These are phyloP conservation scores for Pythium phragmiticola DNA, from an alignment of 352 stramenopile species.

Conservation along the genomic window DNA sequence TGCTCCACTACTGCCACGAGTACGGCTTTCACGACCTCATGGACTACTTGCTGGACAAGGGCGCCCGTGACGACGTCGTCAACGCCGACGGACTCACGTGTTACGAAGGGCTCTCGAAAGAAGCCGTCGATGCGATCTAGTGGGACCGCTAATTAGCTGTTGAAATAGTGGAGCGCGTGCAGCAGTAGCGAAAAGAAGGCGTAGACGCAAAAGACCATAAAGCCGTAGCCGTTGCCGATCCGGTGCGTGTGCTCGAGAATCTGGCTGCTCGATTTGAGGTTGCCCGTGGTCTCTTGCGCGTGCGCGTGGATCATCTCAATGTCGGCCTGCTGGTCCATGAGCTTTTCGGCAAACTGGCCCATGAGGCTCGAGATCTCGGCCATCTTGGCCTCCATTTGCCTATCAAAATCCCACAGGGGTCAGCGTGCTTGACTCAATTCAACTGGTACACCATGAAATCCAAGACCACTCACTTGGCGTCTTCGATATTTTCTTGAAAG, in stretches of 20 bases:
- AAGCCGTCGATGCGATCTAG: slow-evolving; percentile 77
- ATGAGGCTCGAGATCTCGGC: slow-evolving; percentile 83
- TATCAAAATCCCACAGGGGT: slow-evolving; percentile 16
- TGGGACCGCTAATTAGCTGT: slow-evolving; percentile 36
- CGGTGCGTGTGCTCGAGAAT: slow-evolving; percentile 76
- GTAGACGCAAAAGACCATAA: slow-evolving; percentile 89
- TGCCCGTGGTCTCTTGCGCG: slow-evolving; percentile 63
- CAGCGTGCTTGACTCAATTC: not conserved
- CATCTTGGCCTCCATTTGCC: slow-evolving; percentile 86
- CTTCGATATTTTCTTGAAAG: slow-evolving; percentile 84
- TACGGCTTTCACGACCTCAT: slow-evolving; percentile 94
- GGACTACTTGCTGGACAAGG: slow-evolving; percentile 95
- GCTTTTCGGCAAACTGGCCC: slow-evolving; percentile 83
- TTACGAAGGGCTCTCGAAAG: slow-evolving; percentile 91
- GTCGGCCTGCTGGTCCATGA: slow-evolving; percentile 78
- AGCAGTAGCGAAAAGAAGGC: slow-evolving; percentile 63
- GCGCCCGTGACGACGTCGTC: slow-evolving; percentile 86
- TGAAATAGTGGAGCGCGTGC: slow-evolving; percentile 82
- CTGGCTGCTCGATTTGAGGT: slow-evolving; percentile 76
- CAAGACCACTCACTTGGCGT: slow-evolving; percentile 57
- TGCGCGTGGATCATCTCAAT: slow-evolving; percentile 79
- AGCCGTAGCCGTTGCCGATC: slow-evolving; percentile 76
- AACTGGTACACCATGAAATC: not conserved
- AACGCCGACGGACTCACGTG: slow-evolving; percentile 95
- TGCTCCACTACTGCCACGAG: slow-evolving; percentile 92